Evolutionary conservation across 106 monocot species (phyloP).

Genomic region (Dendrobium catenatum): DNA sequence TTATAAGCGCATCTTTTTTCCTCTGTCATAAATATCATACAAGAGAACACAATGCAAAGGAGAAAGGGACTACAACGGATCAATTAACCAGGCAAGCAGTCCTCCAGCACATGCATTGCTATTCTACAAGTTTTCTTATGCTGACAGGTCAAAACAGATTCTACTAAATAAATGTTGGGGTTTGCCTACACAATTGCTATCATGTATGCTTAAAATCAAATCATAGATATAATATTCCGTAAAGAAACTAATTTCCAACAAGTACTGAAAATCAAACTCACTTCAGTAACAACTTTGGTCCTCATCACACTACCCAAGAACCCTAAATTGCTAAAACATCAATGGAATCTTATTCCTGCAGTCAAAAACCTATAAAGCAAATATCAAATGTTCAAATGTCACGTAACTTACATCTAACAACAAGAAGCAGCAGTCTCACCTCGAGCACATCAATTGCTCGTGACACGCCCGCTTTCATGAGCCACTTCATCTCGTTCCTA

Average conservation of each 20-base stretch:
- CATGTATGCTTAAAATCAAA: no score
- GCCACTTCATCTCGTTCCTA: slow-evolving; percentile 32
- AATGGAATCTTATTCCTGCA: neutral
- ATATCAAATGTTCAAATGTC: neutral
- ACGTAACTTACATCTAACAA: neutral
- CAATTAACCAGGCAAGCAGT: no score
- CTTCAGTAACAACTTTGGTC: neutral
- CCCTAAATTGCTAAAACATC: neutral
- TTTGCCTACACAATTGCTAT: no score
- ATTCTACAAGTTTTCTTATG: no score
- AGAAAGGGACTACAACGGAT: no score
- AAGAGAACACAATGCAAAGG: no score
- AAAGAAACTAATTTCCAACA: neutral
- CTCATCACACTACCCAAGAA: neutral
- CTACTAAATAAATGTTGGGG: neutral
- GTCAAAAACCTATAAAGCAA: neutral
- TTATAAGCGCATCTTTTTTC: neutral
- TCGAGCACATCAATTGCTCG: slow-evolving; percentile 67
- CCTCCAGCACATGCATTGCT: no score
- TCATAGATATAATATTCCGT: no score
- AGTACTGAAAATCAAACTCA: neutral
- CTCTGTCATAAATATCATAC: neutral
- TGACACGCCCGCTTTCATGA: slow-evolving; percentile 52
- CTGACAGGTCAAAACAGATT: neutral
- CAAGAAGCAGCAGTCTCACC: slow-evolving; percentile 32